Evolutionary conservation across 2,329 filamentous ascomycete genomes (phyloP).

Genomic region (Clarireedia sp.): DNA sequence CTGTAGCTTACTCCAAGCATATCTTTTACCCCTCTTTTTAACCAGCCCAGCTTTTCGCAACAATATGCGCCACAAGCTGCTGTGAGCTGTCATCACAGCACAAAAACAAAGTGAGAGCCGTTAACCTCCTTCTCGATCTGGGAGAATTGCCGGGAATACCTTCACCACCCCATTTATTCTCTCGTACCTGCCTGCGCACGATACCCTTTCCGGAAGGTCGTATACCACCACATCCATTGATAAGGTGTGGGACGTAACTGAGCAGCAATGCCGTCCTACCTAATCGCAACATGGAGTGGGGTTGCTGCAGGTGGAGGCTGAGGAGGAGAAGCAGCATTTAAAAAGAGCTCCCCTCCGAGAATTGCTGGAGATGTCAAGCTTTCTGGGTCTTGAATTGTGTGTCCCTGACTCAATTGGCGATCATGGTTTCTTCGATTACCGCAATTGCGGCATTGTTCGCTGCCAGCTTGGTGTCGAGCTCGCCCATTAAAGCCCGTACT

Average conservation of each 20-base stretch:
- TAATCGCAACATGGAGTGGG: background rate
- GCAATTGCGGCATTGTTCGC: background rate
- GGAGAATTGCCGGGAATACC: background rate
- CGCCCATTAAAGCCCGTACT: conserved; percentile 9
- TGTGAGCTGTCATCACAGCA: no score
- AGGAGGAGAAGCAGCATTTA: background rate
- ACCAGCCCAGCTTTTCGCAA: no score
- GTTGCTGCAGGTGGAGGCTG: background rate
- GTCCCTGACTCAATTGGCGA: background rate
- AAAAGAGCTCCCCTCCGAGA: background rate
- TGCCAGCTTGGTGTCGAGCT: conserved; percentile 1
- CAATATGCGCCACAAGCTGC: no score
- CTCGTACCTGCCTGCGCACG: background rate
- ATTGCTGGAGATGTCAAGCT: background rate
- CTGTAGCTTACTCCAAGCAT: no score
- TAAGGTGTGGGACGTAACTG: background rate
- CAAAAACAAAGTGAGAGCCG: no score
- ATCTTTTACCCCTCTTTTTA: no score
- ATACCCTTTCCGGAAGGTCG: conserved; percentile 5
- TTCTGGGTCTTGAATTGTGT: background rate
- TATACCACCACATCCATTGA: background rate
- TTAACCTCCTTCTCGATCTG: background rate
- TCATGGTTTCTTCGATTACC: conserved; percentile 6
- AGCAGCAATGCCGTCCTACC: background rate
- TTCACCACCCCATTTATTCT: background rate